These are phyloP conservation scores for Rhodotorula sp. DNA, from an alignment of 1,284 basidiomycete species.

Conservation along the genomic window DNA sequence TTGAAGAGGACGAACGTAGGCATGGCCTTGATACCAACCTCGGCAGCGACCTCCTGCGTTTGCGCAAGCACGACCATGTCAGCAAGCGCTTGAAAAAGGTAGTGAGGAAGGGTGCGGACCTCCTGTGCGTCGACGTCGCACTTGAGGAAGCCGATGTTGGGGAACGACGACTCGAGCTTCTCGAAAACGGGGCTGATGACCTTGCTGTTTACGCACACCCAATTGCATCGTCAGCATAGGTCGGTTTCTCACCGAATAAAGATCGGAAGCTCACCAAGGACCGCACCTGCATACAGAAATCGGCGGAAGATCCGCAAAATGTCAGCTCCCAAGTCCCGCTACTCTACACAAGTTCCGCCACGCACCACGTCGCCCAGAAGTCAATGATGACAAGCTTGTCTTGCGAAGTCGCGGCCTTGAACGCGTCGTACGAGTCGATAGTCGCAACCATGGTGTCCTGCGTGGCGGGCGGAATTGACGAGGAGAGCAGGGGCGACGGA, in stretches of 20 bases:
- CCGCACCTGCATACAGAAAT: slow-evolving; percentile 25
- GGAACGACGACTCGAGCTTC: slow-evolving; percentile 57
- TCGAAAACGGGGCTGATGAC: slow-evolving; percentile 76
- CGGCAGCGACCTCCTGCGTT: slow-evolving; percentile 56
- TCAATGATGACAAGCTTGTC: slow-evolving; percentile 66
- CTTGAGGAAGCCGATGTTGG: slow-evolving; percentile 71
- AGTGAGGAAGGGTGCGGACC: slow-evolving; percentile 60
- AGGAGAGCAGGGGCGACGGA: not conserved
- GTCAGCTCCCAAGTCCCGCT: not conserved
- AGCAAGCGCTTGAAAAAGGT: not conserved
- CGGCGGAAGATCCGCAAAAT: not conserved
- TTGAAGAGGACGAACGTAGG: slow-evolving; percentile 75
- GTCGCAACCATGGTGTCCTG: slow-evolving; percentile 53
- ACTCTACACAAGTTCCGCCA: not conserved
- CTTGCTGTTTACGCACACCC: slow-evolving; percentile 56
- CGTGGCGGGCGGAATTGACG: not conserved
- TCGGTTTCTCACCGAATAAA: not conserved
- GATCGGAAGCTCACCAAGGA: slow-evolving; percentile 19
- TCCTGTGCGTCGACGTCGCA: slow-evolving; percentile 68
- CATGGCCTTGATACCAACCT: slow-evolving; percentile 74
- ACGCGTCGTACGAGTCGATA: slow-evolving; percentile 60
- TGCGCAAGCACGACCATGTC: not conserved
- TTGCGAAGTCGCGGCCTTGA: slow-evolving; percentile 59
- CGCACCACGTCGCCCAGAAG: slow-evolving; percentile 64
- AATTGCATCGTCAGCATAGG: slow-evolving; percentile 39